Conservation (phyloP, 2,329 filamentous ascomycete species). For the Daldinia eschscholtzii region DNA sequence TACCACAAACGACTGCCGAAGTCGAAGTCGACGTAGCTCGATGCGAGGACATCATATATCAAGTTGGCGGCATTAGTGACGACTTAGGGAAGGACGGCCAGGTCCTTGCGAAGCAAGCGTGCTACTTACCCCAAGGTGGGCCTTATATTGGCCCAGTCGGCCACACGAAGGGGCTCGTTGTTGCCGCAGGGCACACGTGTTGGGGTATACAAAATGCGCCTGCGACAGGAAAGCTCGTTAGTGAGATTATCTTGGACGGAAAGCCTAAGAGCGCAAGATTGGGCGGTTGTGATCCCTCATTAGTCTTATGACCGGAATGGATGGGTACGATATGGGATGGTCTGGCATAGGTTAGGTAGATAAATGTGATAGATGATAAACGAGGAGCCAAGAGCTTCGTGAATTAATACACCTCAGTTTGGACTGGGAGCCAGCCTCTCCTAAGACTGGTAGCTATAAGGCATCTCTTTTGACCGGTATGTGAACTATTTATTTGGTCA, state of each 20-base stretch:
- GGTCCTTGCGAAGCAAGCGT: slow-evolving; percentile 76
- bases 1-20: slow-evolving; percentile 72
- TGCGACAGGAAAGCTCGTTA: slow-evolving; percentile 75
- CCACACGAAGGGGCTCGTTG: slow-evolving; percentile 69
- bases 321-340: slow-evolving; percentile 51
- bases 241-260: slow-evolving; percentile 73
- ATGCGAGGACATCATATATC: slow-evolving; percentile 77
- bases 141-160: slow-evolving; percentile 78
- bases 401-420: background rate
- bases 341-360: slow-evolving; percentile 49
- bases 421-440: background rate
- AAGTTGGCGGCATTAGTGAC: slow-evolving; percentile 67
- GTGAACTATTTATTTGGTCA: background rate
- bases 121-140: slow-evolving; percentile 79
- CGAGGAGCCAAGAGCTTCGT: background rate
- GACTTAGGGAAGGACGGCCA: slow-evolving; percentile 68
- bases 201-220: slow-evolving; percentile 88
- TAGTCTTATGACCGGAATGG: slow-evolving; percentile 51
- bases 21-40: slow-evolving; percentile 74
- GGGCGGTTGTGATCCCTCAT: slow-evolving; percentile 66
- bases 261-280: slow-evolving; percentile 69
- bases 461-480: background rate
- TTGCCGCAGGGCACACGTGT: slow-evolving; percentile 82
- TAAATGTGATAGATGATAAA: background rate
- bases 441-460: background rate